Conservation (phyloP, 2,329 filamentous ascomycete genomes). For the Penicillium sp. region DNA sequence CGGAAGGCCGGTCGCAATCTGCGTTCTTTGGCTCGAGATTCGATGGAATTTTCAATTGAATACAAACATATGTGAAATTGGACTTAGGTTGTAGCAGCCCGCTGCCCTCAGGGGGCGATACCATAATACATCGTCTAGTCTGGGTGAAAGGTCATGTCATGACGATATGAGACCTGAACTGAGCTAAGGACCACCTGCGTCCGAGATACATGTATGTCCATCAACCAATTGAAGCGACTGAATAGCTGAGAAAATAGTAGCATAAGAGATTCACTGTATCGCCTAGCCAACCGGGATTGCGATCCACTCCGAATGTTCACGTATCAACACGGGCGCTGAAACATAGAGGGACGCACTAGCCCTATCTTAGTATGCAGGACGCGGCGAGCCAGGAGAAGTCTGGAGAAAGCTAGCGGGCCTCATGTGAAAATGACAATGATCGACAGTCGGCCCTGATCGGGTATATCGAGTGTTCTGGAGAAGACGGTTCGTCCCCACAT, state of each 20-base stretch:
- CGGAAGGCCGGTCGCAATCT: not conserved
- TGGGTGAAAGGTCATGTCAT: not conserved
- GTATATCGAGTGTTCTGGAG: not conserved
- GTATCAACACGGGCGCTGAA: not conserved
- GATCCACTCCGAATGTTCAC: not conserved
- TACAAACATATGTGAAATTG: too few relatives aligned
- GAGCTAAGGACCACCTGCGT: too few relatives aligned
- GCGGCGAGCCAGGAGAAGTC: not conserved
- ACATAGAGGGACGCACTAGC: slow-evolving; percentile 4
- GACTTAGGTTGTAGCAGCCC: too few relatives aligned
- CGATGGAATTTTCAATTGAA: not conserved
- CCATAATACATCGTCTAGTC: not conserved
- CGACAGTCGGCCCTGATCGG: slow-evolving; percentile 7
- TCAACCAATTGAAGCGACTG: not conserved
- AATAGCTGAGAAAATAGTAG: not conserved
- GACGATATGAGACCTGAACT: too few relatives aligned
- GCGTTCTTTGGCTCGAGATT: not conserved
- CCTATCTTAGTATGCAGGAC: slow-evolving; percentile 18
- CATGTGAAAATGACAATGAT: slow-evolving; percentile 15
- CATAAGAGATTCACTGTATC: too few relatives aligned
- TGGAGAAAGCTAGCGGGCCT: not conserved
- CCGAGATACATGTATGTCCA: not conserved
- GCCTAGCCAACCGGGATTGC: not conserved
- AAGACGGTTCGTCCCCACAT: slow-evolving; percentile 3
- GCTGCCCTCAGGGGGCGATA: too few relatives aligned